Percentiles rank a stretch among this genome's conserved stretches.
phyloP scores from a whole-genome alignment of 257 asterid genomes.

The Solanum stenotomum region DNA sequence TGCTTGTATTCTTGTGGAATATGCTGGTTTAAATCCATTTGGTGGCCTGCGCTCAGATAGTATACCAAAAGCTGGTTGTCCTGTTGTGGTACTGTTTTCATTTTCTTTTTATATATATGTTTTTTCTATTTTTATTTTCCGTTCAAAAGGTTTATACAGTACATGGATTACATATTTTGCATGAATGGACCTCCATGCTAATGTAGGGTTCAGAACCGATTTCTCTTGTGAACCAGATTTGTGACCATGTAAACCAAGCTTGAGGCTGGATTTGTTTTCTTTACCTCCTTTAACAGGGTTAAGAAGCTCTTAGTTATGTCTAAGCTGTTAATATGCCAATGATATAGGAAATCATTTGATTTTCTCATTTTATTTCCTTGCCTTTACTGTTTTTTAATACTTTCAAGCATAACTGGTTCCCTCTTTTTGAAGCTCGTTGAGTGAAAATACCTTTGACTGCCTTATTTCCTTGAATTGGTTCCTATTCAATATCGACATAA shows the following conservation, averaged over 20 bases:
- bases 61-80: conserved; percentile 97
- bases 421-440: neutral
- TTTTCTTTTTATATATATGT: neutral
- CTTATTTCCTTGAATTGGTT: neutral
- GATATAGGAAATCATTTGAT: neutral
- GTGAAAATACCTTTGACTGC: neutral
- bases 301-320: neutral
- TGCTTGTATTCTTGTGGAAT: conserved; percentile 97
- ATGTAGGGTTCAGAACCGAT: neutral
- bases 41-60: conserved; percentile 91
- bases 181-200: neutral
- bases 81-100: conserved; percentile 62
- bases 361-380: neutral
- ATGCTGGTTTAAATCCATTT: conserved; percentile 97
- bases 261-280: neutral
- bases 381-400: neutral
- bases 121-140: neutral
- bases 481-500: neutral
- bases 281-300: neutral
- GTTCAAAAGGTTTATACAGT: neutral
- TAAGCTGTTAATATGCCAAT: neutral
- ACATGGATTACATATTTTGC: neutral
- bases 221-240: neutral
- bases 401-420: neutral
- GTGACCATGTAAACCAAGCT: neutral